Base-by-base conservation (phyloP, 2,329 filamentous ascomycete genomes). In the Boeremia lycopersici region DNA sequence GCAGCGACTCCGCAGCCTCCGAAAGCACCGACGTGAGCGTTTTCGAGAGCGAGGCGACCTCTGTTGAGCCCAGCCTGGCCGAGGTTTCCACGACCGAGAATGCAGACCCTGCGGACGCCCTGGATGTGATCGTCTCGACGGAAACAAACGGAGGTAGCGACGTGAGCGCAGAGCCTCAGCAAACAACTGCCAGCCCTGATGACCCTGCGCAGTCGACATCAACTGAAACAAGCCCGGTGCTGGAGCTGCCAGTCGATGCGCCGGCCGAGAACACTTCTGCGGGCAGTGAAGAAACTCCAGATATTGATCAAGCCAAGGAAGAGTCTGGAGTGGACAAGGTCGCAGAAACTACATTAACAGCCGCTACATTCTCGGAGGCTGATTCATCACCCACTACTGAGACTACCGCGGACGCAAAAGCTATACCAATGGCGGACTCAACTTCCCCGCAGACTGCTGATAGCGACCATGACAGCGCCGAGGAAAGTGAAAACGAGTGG, bases 401-500 rank as follows among this genome's bases (percentile, higher is more conserved):
- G 15, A 11, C 5, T 11, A 19, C 15, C 33, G 10, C 33, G 4
- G 8, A 30, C 3, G 10, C 31, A 23, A 25, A 30, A 13, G 13
- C 28, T 12, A 26, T 13, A 25, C 13, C 25, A n/a, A n/a, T 10
- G 4, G 12, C 19, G 4, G 30, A 5, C 26, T 6, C 12, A 2
- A 31, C 15, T 4, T 2, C 15, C 31, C n/a, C 17, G 4, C 26
- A 48, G 15, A 12, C 29, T 11, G 28, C 19, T 6, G 3, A 29
- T 9, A n/a, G 26, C 17, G 15, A 46, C 6, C 35, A 34, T 11
- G 23, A 39, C 12, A 44, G 38, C 23, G 35, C 92, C 68, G 76
- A 91, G 96, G 91, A 91, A 96, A 29, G 89, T 89, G 41, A 81
- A 81, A 23, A 85, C 72, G 1, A 86, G 87, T 55, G 89, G 59